Conservation (phyloP, 257 asterid genomes). For the Rehmannia glutinosa region DNA sequence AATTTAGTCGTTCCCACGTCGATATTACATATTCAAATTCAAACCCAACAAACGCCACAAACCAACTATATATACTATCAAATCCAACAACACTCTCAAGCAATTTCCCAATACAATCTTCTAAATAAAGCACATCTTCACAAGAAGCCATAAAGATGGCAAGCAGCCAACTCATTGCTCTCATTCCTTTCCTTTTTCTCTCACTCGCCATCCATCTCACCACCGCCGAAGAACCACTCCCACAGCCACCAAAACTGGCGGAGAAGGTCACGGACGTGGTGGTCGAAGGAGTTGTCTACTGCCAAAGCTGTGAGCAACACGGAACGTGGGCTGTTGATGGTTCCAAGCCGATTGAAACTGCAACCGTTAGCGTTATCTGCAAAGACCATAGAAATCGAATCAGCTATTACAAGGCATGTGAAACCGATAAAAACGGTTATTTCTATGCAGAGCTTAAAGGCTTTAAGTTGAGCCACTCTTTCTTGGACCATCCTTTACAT, state of each 20-base stretch:
- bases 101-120: constrained; percentile 16
- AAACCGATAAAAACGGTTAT: constrained; percentile 59
- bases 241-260: constrained; percentile 22
- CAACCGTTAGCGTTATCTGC: constrained; percentile 76
- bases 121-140: constrained; percentile 9
- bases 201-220: constrained; percentile 30
- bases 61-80: constrained; percentile 31
- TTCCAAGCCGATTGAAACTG: constrained; percentile 52
- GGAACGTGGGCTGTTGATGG: constrained; percentile 62
- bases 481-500: constrained; percentile 88
- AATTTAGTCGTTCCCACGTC: not conserved
- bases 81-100: not conserved
- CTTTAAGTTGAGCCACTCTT: constrained; percentile 56
- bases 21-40: not conserved
- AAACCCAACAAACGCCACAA: not conserved
- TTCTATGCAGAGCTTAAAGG: constrained; percentile 75
- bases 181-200: constrained; percentile 40
- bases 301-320: constrained; percentile 57
- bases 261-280: constrained; percentile 47
- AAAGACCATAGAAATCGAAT: constrained; percentile 58
- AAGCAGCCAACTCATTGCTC: constrained; percentile 31
- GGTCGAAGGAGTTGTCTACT: constrained; percentile 76
- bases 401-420: constrained; percentile 68
- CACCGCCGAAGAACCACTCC: constrained; percentile 21
- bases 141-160: constrained; percentile 41